Conservation (phyloP, 305 asterid species). For the Fraxinus sp. region DNA sequence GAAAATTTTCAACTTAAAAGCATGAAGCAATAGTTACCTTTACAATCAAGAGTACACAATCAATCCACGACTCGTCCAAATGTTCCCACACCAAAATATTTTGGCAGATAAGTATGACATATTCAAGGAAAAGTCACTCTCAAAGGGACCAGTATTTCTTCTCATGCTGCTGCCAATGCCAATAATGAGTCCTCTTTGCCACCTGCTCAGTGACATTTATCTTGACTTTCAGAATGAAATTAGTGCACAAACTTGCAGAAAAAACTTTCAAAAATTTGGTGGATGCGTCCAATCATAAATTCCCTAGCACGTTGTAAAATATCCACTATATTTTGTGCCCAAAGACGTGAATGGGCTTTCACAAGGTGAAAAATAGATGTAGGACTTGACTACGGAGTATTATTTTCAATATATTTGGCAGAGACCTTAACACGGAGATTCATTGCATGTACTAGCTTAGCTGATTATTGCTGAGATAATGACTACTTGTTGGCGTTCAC, state of each 20-base stretch:
- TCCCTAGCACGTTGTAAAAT: neutral
- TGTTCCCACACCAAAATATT: constrained; percentile 14
- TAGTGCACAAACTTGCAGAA: constrained; percentile 15
- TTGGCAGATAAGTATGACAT: constrained; percentile 20
- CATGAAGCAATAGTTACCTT: neutral
- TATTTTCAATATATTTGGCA: neutral
- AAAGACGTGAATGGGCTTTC: neutral
- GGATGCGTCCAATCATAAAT: neutral
- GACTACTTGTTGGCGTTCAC: neutral
- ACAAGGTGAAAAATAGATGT: neutral
- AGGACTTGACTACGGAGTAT: neutral
- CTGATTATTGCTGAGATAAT: neutral
- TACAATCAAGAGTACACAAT: constrained; percentile 12
- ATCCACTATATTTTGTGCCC: neutral
- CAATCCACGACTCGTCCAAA: constrained; percentile 14
- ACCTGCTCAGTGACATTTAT: constrained; percentile 30
- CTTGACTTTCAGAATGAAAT: constrained; percentile 25
- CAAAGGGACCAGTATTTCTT: constrained; percentile 29
- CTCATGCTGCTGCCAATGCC: constrained; percentile 24
- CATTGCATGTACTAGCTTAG: neutral
- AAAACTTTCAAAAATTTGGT: constrained; percentile 19
- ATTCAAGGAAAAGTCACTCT: constrained; percentile 28
- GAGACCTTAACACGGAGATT: neutral
- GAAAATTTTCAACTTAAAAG: neutral
- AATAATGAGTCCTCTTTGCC: constrained; percentile 34